Evolutionary conservation across 164 flowering plant genomes (phyloP).

Genomic region (Paratinospora sagittata): DNA sequence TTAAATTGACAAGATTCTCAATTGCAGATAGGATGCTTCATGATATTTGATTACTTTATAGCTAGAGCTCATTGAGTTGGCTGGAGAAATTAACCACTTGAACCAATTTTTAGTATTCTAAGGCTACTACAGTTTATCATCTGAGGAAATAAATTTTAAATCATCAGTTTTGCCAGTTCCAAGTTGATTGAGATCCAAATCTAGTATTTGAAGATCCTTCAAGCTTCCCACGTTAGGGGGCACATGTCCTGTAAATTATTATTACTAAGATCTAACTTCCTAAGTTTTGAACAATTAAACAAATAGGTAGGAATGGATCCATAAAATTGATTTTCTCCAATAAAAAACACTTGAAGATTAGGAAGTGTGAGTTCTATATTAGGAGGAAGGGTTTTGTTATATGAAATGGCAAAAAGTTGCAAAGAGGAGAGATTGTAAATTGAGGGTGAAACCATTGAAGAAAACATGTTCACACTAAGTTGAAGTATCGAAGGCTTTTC

Average conservation of each 20-base stretch:
- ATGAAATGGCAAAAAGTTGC: too few species aligned
- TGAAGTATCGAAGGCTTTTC: too few species aligned
- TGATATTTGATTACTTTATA: not conserved
- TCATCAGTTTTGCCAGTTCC: slow-evolving; percentile 9
- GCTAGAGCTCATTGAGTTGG: not conserved
- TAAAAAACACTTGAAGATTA: slow-evolving; percentile 2
- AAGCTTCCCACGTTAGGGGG: not conserved
- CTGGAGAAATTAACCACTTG: too few species aligned
- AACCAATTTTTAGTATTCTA: not conserved
- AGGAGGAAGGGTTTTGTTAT: slow-evolving; percentile 15
- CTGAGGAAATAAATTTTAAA: slow-evolving; percentile 1
- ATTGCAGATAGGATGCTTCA: slow-evolving; percentile 9
- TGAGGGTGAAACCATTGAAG: too few species aligned
- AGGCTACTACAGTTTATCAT: slow-evolving; percentile 2
- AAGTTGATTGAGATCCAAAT: not conserved
- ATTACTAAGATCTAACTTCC: not conserved
- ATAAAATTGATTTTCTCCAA: slow-evolving; percentile 2
- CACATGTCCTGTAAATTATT: not conserved
- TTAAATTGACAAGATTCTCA: slow-evolving; percentile 9
- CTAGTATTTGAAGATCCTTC: not conserved
- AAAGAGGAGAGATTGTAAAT: too few species aligned
- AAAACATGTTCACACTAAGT: too few species aligned
- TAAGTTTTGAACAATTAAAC: slow-evolving; percentile 1
- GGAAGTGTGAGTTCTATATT: slow-evolving; percentile 26
- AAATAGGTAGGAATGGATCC: slow-evolving; percentile 4